phyloP scores from a whole-genome alignment of 2,329 filamentous ascomycete genomes.

The Fusarium haematococcum region DNA sequence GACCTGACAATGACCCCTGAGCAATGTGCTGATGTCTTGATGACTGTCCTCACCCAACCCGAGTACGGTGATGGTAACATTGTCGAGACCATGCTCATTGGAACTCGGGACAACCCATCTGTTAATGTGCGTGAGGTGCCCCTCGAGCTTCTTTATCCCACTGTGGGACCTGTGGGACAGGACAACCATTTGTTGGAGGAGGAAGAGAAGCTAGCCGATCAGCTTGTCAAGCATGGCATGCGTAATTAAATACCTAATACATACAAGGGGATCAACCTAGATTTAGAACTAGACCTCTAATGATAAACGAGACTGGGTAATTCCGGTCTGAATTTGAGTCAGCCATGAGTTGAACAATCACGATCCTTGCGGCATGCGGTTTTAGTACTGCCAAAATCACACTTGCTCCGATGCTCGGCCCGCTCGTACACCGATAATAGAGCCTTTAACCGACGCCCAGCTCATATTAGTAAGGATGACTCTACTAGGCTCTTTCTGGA shows the following conservation, averaged over 20 bases:
- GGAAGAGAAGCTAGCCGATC: not conserved
- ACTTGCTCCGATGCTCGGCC: not conserved
- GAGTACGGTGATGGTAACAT: constrained; percentile 31
- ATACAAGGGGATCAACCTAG: not conserved
- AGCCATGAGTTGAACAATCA: not conserved
- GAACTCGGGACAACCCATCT: constrained; percentile 1
- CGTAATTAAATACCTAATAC: not conserved
- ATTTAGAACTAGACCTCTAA: not conserved
- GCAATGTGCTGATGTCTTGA: constrained; percentile 6
- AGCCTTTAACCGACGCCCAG: too few species aligned
- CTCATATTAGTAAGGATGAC: not conserved
- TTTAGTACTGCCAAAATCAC: not conserved
- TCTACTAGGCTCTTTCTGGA: not conserved
- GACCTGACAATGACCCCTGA: constrained; percentile 10
- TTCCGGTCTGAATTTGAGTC: not conserved
- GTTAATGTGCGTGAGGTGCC: constrained; percentile 10
- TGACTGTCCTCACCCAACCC: constrained; percentile 9
- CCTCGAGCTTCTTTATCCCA: constrained; percentile 9
- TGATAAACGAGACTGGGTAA: not conserved
- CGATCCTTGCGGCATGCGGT: not conserved
- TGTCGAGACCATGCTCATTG: constrained; percentile 21
- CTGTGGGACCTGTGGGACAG: constrained; percentile 1
- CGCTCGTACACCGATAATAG: too few species aligned
- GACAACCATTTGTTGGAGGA: not conserved
- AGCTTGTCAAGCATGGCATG: constrained; percentile 10